Conservation (phyloP, 2,329 filamentous ascomycete species). For the Celoporthe dispersa region DNA sequence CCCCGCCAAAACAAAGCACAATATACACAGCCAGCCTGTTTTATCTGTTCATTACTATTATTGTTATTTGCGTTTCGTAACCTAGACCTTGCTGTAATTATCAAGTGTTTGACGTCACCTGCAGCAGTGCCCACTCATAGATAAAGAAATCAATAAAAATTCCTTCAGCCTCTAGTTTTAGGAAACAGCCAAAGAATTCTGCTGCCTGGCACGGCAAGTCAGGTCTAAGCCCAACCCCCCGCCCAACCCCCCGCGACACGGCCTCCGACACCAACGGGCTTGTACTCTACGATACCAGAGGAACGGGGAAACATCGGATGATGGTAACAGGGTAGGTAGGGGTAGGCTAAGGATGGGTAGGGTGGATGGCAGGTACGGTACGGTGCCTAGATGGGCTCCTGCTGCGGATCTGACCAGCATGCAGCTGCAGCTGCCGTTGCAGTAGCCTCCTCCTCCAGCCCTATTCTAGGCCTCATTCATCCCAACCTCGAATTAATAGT, state of each 20-base stretch:
- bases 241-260: no score
- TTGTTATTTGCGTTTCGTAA: not conserved
- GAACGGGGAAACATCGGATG: not conserved
- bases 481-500: not conserved
- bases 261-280: no score
- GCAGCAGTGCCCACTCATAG: not conserved
- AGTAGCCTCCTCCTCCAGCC: not conserved
- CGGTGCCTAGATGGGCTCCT: not conserved
- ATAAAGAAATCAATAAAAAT: not conserved
- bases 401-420: not conserved
- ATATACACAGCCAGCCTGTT: no score
- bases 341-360: not conserved
- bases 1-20: no score
- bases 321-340: no score
- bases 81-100: not conserved
- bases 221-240: not conserved
- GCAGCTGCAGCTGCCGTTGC: not conserved
- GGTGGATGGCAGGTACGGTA: not conserved
- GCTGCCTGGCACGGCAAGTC: not conserved
- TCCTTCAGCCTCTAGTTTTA: not conserved
- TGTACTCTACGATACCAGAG: not conserved
- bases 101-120: not conserved
- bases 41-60: not conserved
- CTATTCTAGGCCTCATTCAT: not conserved
- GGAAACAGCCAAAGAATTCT: slow-evolving; percentile 1